A percentile compares a stretch with the other conserved stretches of the same genome.
Conservation (phyloP, 192 early-diverging fungal species). For the Funneliformis geosporum region DNA sequence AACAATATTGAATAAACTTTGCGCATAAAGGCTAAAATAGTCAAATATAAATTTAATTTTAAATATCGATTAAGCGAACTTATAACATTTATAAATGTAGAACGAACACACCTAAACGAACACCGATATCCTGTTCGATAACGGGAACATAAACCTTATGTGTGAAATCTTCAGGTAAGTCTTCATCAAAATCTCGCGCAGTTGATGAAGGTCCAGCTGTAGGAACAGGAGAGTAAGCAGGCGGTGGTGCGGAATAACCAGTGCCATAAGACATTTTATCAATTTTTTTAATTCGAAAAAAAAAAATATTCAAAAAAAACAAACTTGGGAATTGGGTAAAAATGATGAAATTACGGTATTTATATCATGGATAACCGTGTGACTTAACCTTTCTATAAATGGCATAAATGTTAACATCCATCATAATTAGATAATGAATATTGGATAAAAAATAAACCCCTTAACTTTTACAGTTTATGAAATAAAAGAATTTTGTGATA, state of each 20-base stretch:
- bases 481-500: too few relatives aligned
- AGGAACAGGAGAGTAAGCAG: not conserved
- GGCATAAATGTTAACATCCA: too few relatives aligned
- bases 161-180: conserved; percentile 58
- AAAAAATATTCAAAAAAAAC: too few relatives aligned
- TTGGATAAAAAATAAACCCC: too few relatives aligned
- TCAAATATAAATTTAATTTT: not conserved
- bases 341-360: too few relatives aligned
- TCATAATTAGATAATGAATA: too few relatives aligned
- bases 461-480: too few relatives aligned
- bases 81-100: not conserved
- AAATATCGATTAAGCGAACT: not conserved
- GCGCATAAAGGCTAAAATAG: conserved; percentile 58
- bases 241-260: conserved; percentile 1
- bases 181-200: not conserved
- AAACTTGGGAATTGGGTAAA: too few relatives aligned
- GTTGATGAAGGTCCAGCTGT: not conserved
- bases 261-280: not conserved
- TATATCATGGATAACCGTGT: too few relatives aligned
- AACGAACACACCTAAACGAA: conserved; percentile 39
- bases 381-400: too few relatives aligned
- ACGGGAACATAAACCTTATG: conserved; percentile 49
- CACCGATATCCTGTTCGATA: conserved; percentile 40
- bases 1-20: conserved; percentile 74
- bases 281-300: too few relatives aligned